Evolutionary conservation across 1,284 basidiomycete species (phyloP).

Genomic region (Cutaneotrichosporon cyanovorans): DNA sequence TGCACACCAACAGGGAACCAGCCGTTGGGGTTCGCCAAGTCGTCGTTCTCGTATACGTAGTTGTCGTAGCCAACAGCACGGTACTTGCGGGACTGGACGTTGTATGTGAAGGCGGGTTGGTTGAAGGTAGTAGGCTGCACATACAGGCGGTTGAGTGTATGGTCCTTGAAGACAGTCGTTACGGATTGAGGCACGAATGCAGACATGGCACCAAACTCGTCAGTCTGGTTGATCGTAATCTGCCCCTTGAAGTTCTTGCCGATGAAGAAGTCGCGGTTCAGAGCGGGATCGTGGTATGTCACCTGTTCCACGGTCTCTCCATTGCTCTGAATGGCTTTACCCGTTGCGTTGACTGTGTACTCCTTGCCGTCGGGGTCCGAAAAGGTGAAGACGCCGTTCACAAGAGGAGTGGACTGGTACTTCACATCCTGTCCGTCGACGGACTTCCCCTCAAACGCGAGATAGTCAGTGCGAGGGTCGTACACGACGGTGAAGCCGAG

Average conservation of each 20-base stretch:
- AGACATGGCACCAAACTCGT: background rate
- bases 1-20: constrained; percentile 1
- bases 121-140: background rate
- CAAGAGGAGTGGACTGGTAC: background rate
- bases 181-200: background rate
- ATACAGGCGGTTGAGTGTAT: background rate
- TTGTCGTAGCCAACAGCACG: constrained; percentile 1
- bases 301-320: background rate
- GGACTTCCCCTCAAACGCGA: background rate
- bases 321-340: background rate
- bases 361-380: background rate
- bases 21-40: background rate
- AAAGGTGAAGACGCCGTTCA: background rate
- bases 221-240: constrained; percentile 1
- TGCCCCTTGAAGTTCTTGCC: background rate
- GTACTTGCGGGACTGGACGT: constrained; percentile 2
- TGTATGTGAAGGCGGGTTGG: constrained; percentile 1
- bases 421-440: background rate
- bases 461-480: constrained; percentile 4
- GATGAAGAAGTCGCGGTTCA: background rate
- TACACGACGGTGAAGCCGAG: background rate
- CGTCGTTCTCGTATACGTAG: background rate
- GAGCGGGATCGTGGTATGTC: background rate
- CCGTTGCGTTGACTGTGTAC: background rate
- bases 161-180: background rate